Base-by-base conservation (phyloP, 225 moss, liverwort and hornwort species). In the Antitrichia curtipendula region DNA sequence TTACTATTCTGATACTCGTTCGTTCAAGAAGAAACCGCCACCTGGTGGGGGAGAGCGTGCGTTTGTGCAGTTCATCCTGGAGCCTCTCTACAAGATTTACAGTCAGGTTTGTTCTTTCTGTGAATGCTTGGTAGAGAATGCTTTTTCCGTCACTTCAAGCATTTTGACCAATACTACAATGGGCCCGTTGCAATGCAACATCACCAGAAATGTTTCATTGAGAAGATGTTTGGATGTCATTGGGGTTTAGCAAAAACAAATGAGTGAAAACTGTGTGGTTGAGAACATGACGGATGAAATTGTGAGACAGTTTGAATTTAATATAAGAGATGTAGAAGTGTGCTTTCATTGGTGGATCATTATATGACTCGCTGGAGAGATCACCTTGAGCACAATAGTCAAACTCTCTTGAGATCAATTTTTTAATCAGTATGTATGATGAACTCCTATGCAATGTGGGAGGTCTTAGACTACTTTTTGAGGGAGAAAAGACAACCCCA, bases 31-130 rank as follows among this genome's bases (percentile, higher is more conserved):
- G 75, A 88, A 96, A 80, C 93, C 96, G 9, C 94, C 97, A 78
- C 81, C 93, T 71, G 95, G 84, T 58, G 99, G 97, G 50, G 99
- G 96, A 83, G 99, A 99, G 91, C 96, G 99, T 53, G 95, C 97
- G 18, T 99, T 99, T 89, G 99, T 99, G 84, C 96, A 99, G 90
- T 99, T 99, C 50, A 93, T 99, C 75, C 88, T 99, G 88, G 99
- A 97, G 80, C 97, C 99, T 9, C 85, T 99, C 41, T 99, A 96
- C 86, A 99, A 96, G 90, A 96, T 99, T 83, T 99, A 99, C 86
- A 99, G 97, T 80, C 99, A 99, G 95, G 94, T 94, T 80, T 68
- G 83, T 64, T 74, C 78, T 70, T 56, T 63, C 64, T 64, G 29
- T 76, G 29, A 53, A 31, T 53, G 53, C 58, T 58, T 70, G 32